Conservation (phyloP, 257 asterid species). For the Ilex aquifolium region DNA sequence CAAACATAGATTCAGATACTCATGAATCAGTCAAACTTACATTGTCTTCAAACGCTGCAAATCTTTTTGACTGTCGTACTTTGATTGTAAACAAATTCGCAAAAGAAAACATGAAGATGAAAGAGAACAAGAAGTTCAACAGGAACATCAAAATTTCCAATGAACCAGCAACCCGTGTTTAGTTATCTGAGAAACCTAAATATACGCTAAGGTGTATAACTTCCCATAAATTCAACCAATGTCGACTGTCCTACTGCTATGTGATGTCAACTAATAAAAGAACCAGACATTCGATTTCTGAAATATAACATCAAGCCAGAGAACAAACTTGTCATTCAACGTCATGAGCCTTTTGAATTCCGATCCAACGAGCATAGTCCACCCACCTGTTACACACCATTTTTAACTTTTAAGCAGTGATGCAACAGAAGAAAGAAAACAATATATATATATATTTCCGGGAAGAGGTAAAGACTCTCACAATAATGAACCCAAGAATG, state of each 20-base stretch:
- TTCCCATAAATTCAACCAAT: neutral
- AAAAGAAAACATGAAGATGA: no score
- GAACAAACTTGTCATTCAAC: constrained; percentile 3
- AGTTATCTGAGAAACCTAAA: constrained; percentile 18
- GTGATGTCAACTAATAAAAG: constrained; percentile 30
- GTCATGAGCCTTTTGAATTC: constrained; percentile 66
- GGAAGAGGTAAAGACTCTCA: constrained; percentile 33
- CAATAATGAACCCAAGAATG: constrained; percentile 79
- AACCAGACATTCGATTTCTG: constrained; percentile 8
- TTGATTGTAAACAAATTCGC: no score
- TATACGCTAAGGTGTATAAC: constrained; percentile 4
- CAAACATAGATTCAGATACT: no score
- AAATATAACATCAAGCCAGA: no score
- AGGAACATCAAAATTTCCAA: no score
- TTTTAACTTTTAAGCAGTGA: neutral
- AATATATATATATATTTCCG: neutral
- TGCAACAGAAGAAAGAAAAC: neutral
- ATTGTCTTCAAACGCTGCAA: no score
- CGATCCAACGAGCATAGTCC: constrained; percentile 80
- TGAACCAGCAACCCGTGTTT: neutral
- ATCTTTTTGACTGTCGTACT: no score
- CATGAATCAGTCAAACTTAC: no score
- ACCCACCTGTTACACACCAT: constrained; percentile 68
- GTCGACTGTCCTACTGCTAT: constrained; percentile 5
- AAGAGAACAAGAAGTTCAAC: no score